A percentile compares a stretch with the other conserved stretches of the same genome.
Conservation (phyloP, 2,329 filamentous ascomycete species). For the Endoconidiophora polonica region DNA sequence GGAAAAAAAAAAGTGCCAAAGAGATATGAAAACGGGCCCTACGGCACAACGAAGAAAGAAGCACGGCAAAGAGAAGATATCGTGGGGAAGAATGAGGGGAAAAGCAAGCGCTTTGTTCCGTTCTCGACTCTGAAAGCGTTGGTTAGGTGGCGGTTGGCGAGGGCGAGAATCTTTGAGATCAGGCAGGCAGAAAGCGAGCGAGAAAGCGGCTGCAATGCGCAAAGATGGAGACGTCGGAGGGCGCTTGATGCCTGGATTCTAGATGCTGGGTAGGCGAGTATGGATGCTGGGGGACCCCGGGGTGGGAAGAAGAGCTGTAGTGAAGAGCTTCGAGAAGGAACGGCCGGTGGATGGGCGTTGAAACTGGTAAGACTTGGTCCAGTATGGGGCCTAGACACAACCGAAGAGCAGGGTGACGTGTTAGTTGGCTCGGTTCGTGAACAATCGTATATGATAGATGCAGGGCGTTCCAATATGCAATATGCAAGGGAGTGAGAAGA, state of each 20-base stretch:
- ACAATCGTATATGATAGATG: slow-evolving; percentile 11
- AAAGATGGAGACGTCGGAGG: not conserved
- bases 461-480: slow-evolving; percentile 3
- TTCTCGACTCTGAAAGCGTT: not conserved
- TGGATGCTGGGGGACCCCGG: not conserved
- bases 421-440: slow-evolving; percentile 12
- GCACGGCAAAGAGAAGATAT: not conserved
- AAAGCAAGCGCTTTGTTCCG: not conserved
- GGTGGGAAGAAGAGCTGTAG: not conserved
- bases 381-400: slow-evolving; percentile 8
- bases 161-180: not conserved
- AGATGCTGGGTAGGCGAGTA: not conserved
- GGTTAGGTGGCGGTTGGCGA: not conserved
- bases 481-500: slow-evolving; percentile 3
- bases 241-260: not conserved
- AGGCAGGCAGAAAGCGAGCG: not conserved
- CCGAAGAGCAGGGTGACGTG: slow-evolving; percentile 13
- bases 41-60: not conserved
- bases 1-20: not conserved
- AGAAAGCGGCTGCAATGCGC: not conserved
- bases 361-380: slow-evolving; percentile 5
- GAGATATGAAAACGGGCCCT: not conserved
- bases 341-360: not conserved
- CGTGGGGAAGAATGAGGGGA: slow-evolving; percentile 1
- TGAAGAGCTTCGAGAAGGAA: too few relatives aligned